Base-by-base conservation (phyloP, 1,284 basidiomycete genomes). In the Retiboletus flavoniger region DNA sequence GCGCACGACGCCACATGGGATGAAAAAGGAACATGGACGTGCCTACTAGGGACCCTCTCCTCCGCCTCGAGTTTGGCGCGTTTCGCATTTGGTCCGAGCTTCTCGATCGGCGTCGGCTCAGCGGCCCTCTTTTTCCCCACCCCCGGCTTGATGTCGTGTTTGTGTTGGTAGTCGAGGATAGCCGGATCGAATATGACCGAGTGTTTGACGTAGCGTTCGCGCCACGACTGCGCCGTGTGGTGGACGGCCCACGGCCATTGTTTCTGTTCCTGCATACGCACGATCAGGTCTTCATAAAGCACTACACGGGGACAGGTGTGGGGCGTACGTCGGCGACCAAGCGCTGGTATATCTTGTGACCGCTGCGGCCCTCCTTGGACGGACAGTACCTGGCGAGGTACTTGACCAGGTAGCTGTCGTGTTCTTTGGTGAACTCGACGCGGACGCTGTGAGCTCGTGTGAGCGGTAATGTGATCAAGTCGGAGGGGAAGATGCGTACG, bases 161-260 rank as follows among this genome's bases (percentile, higher is more conserved):
- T 68, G 26, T 29, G 7, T 16, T 70, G 70, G 26, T 65, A 59
- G 11, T 53, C 63, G 36, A 44, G 56, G 36, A 86, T 82, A 16
- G 35, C 43, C 9, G 3, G 19, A 60, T 87, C 77, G 45, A 83
- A 82, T 0, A 51, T 36, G 0, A 55, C 60, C 36, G 68, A 29
- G 43, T 82, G 69, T 53, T 74, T 80, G 42, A 61, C 62, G 57
- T 84, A 85, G 24, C 74, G 76, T 42, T 80, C 72, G 10, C 80
- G 74, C 83, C 83, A 85, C 4, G 79, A 80, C 14, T 75, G 71
- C 78, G 75, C 80, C 0, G 81, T 28, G 60, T 84, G 83, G 4
- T 65, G 64, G 4, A 46, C 55, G 14, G 74, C 65, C 80, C 79
- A 83, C 3, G 68, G 64, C 77, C 78, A 82, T 47, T 59, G 2